These are phyloP conservation scores for Exophiala phaeomuriformis DNA, from an alignment of 2,329 filamentous ascomycete species.

Conservation along the genomic window DNA sequence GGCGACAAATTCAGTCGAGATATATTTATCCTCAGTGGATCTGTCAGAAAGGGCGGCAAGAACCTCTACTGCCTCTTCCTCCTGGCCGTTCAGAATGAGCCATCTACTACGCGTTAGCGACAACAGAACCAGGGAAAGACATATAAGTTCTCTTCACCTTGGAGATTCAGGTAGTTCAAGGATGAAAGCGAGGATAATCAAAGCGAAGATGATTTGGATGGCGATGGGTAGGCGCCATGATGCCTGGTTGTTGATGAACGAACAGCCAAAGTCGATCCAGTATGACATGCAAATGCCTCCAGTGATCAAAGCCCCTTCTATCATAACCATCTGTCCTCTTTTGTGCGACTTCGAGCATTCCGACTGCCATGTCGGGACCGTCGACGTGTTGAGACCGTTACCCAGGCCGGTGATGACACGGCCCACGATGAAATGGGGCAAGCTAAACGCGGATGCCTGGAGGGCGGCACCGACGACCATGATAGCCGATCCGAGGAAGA, in stretches of 20 bases:
- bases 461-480: conserved; percentile 43
- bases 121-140: neutral
- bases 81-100: conserved; percentile 17
- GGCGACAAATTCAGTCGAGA: conserved; percentile 44
- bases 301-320: conserved; percentile 34
- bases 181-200: conserved; percentile 42
- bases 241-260: conserved; percentile 45
- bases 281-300: conserved; percentile 30
- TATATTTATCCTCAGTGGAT: conserved; percentile 38
- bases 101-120: conserved; percentile 27
- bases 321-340: conserved; percentile 47
- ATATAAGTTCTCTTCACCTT: neutral
- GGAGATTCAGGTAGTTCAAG: conserved; percentile 14
- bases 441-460: conserved; percentile 35
- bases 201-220: conserved; percentile 51
- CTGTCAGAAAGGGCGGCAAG: conserved; percentile 46
- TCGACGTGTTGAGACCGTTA: conserved; percentile 33
- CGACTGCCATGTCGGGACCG: conserved; percentile 37
- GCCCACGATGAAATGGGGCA: conserved; percentile 43
- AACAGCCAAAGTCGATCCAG: conserved; percentile 42
- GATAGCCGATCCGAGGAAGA: conserved; percentile 35
- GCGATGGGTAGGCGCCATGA: conserved; percentile 51
- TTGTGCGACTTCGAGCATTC: conserved; percentile 46
- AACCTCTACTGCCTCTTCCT: conserved; percentile 43
- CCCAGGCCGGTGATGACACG: conserved; percentile 40